phyloP scores from a whole-genome alignment of 257 asterid genomes.

The Przewalskia tangutica region DNA sequence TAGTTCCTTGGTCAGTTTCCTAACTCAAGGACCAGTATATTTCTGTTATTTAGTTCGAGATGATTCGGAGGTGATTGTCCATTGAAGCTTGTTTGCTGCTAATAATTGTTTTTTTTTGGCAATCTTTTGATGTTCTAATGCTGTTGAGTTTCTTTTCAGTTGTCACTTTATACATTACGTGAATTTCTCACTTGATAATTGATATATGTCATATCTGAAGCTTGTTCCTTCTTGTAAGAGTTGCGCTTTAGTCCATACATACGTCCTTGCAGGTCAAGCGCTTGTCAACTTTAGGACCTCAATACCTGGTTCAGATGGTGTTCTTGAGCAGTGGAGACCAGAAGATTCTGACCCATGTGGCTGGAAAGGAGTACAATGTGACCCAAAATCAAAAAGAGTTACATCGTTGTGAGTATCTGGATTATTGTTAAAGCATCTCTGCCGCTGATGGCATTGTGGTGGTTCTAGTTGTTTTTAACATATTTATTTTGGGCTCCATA shows the following conservation, averaged over 20 bases:
- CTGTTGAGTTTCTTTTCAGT: neutral
- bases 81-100: neutral
- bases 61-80: neutral
- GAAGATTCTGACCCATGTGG: slow-evolving; percentile 13
- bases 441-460: neutral
- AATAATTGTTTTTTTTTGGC: neutral
- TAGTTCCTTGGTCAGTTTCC: neutral
- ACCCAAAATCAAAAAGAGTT: slow-evolving; percentile 12
- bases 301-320: slow-evolving; percentile 9
- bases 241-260: neutral
- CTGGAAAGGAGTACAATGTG: slow-evolving; percentile 13
- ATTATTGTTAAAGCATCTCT: neutral
- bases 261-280: slow-evolving; percentile 6
- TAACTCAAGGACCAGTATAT: neutral
- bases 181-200: neutral
- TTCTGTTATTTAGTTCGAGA: neutral
- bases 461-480: neutral
- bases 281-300: slow-evolving; percentile 7
- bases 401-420: slow-evolving; percentile 8
- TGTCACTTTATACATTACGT: neutral
- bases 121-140: neutral
- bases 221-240: slow-evolving; percentile 2
- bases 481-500: neutral
- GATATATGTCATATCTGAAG: neutral
- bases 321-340: slow-evolving; percentile 11